Evolutionary conservation across 768 basidiomycete species (phyloP).

Genomic region (Boletus reticulatus): DNA sequence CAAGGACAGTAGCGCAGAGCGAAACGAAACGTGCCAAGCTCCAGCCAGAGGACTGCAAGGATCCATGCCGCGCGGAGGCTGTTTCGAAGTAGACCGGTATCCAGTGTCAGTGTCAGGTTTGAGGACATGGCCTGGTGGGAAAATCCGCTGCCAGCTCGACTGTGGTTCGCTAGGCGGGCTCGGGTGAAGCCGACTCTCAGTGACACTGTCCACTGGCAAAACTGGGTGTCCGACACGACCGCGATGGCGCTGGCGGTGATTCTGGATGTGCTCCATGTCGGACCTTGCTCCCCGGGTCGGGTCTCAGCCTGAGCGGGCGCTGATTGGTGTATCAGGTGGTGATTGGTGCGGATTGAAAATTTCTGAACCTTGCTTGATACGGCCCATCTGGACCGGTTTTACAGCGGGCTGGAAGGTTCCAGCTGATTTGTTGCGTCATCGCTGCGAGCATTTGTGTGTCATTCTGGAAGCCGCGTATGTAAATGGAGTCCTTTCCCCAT

Average conservation of each 20-base stretch:
- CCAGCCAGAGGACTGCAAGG: conserved; percentile 64
- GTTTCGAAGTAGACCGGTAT: conserved; percentile 23
- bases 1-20: conserved; percentile 53
- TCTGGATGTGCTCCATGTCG: too few relatives aligned
- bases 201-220: too few relatives aligned
- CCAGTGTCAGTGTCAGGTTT: not conserved
- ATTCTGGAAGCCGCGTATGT: conserved; percentile 9
- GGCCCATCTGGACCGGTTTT: not conserved
- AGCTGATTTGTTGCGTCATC: not conserved
- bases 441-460: conserved; percentile 5
- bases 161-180: not conserved
- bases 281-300: too few relatives aligned
- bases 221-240: too few relatives aligned
- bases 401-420: not conserved
- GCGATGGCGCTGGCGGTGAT: too few relatives aligned
- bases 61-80: conserved; percentile 60
- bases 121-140: conserved; percentile 2
- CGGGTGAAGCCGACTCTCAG: conserved; percentile 8
- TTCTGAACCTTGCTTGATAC: not conserved
- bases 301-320: too few relatives aligned
- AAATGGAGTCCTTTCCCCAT: conserved; percentile 4
- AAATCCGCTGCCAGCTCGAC: too few relatives aligned
- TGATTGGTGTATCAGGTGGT: too few relatives aligned
- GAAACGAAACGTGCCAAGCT: conserved; percentile 55
- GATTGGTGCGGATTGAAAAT: not conserved